Percentiles rank a stretch among this genome's conserved stretches.
phyloP scores from a whole-genome alignment of 164 flowering plant species.

The Vitis rupestris region DNA sequence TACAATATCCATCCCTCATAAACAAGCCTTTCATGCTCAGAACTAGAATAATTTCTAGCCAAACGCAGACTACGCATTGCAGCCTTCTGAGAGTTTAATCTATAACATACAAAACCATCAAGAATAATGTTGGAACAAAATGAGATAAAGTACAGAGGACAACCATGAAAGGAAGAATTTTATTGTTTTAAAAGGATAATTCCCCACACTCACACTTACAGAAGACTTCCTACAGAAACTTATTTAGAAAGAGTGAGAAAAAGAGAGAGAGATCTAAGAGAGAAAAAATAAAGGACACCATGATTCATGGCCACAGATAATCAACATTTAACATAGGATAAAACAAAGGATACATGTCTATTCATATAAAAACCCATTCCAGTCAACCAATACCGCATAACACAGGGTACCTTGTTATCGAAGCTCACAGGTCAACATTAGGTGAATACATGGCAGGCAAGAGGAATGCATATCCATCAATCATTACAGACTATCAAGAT shows the following conservation, averaged over 20 bases:
- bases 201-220: no score
- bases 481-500: neutral
- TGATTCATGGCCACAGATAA: neutral
- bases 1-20: conserved; percentile 76
- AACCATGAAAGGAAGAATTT: neutral
- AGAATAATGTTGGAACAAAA: conserved; percentile 1
- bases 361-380: no score
- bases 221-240: no score
- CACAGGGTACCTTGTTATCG: no score
- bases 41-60: conserved; percentile 73
- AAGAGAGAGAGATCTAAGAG: no score
- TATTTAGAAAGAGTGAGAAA: no score
- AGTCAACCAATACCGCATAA: no score
- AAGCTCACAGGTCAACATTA: neutral
- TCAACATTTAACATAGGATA: neutral
- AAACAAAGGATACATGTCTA: no score
- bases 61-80: conserved; percentile 87
- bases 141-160: neutral
- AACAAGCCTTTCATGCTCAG: conserved; percentile 61
- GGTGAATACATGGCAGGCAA: neutral
- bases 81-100: conserved; percentile 92
- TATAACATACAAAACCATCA: conserved; percentile 20
- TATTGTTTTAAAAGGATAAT: neutral
- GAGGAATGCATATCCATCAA: neutral
- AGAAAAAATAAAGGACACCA: neutral